These are phyloP conservation scores for Yamadazyma triangularis DNA, from an alignment of 1,139 yeast species.

Conservation along the genomic window DNA sequence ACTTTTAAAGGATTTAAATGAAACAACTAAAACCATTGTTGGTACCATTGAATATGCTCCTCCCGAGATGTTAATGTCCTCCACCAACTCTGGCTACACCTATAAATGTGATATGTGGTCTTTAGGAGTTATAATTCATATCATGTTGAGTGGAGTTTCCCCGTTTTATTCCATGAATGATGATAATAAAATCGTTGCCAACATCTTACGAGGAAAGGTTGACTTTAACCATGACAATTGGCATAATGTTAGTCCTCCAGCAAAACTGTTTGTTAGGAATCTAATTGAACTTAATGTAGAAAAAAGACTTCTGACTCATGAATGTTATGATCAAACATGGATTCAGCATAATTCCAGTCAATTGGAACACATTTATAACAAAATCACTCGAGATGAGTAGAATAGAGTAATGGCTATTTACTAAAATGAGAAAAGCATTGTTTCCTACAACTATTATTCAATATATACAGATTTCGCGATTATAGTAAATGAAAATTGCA, in stretches of 20 bases:
- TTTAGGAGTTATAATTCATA: slow-evolving; percentile 54
- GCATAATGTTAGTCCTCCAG: slow-evolving; percentile 31
- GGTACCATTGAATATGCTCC: slow-evolving; percentile 71
- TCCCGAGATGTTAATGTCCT: slow-evolving; percentile 39
- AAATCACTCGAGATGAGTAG: no score
- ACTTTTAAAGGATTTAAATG: slow-evolving; percentile 11
- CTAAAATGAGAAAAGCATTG: no score
- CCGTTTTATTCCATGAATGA: slow-evolving; percentile 49
- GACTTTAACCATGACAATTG: slow-evolving; percentile 38
- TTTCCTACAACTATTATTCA: no score
- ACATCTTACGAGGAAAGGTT: slow-evolving; percentile 37
- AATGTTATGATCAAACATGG: slow-evolving; percentile 41
- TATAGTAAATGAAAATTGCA: no score
- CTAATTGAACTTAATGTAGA: slow-evolving; percentile 36
- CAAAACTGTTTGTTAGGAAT: slow-evolving; percentile 39
- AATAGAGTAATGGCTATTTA: no score
- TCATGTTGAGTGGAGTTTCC: slow-evolving; percentile 54
- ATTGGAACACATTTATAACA: slow-evolving; percentile 13
- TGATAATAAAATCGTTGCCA: slow-evolving; percentile 30
- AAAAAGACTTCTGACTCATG: slow-evolving; percentile 27
- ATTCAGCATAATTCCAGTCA: slow-evolving; percentile 19
- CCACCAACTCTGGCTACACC: slow-evolving; percentile 37
- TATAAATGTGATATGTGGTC: slow-evolving; percentile 68
- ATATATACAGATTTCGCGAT: no score
- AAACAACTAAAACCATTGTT: slow-evolving; percentile 50